Conservation (phyloP, 805 yeast species). For the Lachancea meyersii region DNA sequence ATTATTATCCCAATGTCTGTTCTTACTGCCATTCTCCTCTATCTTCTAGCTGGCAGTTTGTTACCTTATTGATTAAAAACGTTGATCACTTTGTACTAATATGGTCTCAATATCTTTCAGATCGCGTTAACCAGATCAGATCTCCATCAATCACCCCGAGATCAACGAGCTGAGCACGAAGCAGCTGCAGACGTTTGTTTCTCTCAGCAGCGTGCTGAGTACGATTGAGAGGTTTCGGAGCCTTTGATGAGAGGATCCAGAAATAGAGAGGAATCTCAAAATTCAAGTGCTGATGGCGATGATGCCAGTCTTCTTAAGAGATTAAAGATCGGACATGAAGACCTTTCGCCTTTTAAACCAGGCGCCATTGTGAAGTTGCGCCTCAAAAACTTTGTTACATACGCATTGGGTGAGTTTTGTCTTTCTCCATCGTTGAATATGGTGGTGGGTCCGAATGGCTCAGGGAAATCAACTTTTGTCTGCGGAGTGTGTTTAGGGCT, state of each 20-base stretch:
- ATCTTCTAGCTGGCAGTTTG: too few species aligned
- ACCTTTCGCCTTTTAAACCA: conserved; percentile 31
- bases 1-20: too few species aligned
- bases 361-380: conserved; percentile 50
- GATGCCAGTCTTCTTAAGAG: conserved; percentile 10
- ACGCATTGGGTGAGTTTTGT: conserved; percentile 59
- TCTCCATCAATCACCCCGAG: too few species aligned
- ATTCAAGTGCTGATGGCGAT: not conserved
- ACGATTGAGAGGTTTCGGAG: too few species aligned
- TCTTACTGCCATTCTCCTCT: too few species aligned
- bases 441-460: conserved; percentile 95
- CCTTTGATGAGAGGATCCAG: not conserved
- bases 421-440: conserved; percentile 81
- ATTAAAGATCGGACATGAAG: conserved; percentile 11
- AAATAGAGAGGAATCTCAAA: not conserved
- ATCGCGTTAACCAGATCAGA: too few species aligned
- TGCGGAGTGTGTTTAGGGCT: conserved; percentile 88
- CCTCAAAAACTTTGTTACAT: conserved; percentile 64
- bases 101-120: too few species aligned
- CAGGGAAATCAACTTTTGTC: conserved; percentile 89
- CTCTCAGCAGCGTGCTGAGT: too few species aligned
- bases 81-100: too few species aligned
- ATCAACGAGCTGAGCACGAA: too few species aligned
- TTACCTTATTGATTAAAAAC: too few species aligned
- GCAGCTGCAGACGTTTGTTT: too few species aligned